Evolutionary conservation across 2,329 filamentous ascomycete genomes (phyloP), one percentile per base, ranked within the genome.

Genomic region (Talaromyces marneffei): DNA sequence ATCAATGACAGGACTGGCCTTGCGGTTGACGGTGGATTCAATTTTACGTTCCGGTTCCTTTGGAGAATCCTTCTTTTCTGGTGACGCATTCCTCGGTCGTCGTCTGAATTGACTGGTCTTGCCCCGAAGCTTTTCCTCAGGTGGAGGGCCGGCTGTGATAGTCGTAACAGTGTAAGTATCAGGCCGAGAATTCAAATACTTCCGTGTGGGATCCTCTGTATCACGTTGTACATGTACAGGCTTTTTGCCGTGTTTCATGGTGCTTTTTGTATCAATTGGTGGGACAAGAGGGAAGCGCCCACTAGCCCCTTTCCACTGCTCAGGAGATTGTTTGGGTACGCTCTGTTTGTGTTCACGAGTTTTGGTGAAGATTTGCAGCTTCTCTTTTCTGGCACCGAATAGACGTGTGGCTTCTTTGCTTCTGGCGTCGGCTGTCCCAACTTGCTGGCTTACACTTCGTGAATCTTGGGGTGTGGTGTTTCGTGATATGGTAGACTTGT

Each of bases 221-320:
- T 61, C 82, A 75, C 14, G 81, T 82, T 62, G 79, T 16, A 20
- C 25, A 44, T 76, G 44, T 77, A 77, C 16, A 58, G 29, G 16
- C 23, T 39, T 31, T 39, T 61, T 56, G 37, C 42, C 48, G 6
- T 39, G 14, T 27, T 61, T 61, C 14, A 29, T 20, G 29, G 20
- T 44, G 25, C 10, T n/a, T 37, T 84, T 83, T 69, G 90, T 87
- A 68, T 79, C 82, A 39, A 90, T 82, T 3, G 88, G 86, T 48
- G 82, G 81, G 35, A 89, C 82, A 60, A 90, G 79, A 37, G 83
- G 79, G 44, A 82, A 81, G 65, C 89, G 84, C 29, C 89, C 89
- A 70, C 86, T 91, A 39, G 86, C 85, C 18, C 89, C 89, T 67
- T 86, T 87, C 89, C 89, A 92, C 61, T 86, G 78, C 58, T 79